Percentiles rank a stretch among this genome's conserved stretches.
These are phyloP conservation scores for Spergularia marina DNA, from an alignment of 148 eudicot genomes.

Conservation along the genomic window DNA sequence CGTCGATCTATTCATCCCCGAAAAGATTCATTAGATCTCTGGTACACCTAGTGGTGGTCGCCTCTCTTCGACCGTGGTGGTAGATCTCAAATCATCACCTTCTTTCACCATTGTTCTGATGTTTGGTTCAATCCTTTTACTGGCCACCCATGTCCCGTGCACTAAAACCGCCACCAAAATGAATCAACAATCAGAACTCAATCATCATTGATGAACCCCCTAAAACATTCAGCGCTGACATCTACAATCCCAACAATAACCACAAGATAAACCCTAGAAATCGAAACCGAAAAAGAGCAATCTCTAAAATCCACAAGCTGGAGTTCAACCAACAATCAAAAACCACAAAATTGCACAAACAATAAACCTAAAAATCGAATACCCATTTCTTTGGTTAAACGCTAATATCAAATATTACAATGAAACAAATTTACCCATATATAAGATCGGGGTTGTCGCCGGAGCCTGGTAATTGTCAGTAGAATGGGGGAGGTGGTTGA, in stretches of 20 bases:
- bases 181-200: slow-evolving; percentile 19
- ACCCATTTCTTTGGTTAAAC: no score
- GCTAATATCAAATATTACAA: neutral
- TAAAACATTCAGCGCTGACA: neutral
- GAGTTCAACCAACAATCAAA: neutral
- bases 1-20: no score
- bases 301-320: no score
- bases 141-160: slow-evolving; percentile 90
- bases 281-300: no score
- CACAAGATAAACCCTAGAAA: no score
- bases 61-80: no score
- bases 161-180: slow-evolving; percentile 44
- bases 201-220: slow-evolving; percentile 1
- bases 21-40: no score
- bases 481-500: no score
- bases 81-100: slow-evolving; percentile 59
- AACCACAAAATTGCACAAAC: neutral
- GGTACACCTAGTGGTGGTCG: no score
- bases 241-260: no score
- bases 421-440: neutral
- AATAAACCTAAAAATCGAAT: neutral
- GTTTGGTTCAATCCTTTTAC: slow-evolving; percentile 61
- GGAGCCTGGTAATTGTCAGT: no score
- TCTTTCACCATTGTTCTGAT: slow-evolving; percentile 49
- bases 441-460: no score